Percentiles rank a stretch among this genome's conserved stretches.
These are phyloP conservation scores for Lachnellula subtilissima DNA, from an alignment of 2,329 filamentous ascomycete species.

Conservation along the genomic window DNA sequence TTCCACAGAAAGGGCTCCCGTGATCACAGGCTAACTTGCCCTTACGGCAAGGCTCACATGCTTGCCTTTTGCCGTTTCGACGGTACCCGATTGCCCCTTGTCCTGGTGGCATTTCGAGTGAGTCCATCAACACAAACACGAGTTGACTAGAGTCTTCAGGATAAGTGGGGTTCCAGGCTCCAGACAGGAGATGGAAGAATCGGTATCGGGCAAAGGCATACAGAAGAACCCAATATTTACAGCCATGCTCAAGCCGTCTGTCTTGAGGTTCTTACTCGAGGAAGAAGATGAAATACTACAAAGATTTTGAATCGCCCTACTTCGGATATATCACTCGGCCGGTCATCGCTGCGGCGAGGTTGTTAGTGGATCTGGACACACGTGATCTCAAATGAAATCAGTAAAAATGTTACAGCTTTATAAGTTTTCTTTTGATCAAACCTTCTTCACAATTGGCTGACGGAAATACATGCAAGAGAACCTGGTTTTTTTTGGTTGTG, in stretches of 20 bases:
- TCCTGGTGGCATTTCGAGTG: constrained; percentile 11
- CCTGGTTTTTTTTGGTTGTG: too few relatives aligned
- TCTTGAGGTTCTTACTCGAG: too few relatives aligned
- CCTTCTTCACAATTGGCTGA: too few relatives aligned
- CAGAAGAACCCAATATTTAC: too few relatives aligned
- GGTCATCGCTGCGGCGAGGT: not conserved
- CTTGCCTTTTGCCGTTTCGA: constrained; percentile 29
- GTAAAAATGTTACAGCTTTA: too few relatives aligned
- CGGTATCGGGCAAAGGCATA: not conserved
- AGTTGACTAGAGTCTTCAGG: not conserved
- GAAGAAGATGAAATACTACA: too few relatives aligned
- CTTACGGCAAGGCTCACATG: constrained; percentile 30
- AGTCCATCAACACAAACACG: not conserved
- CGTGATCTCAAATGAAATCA: not conserved
- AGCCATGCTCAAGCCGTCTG: too few relatives aligned
- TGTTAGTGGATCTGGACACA: not conserved
- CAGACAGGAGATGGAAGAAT: too few relatives aligned
- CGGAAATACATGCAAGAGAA: too few relatives aligned
- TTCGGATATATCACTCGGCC: not conserved
- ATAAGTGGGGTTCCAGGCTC: not conserved
- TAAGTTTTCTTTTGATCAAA: too few relatives aligned
- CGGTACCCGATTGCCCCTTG: constrained; percentile 18
- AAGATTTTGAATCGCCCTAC: too few relatives aligned
- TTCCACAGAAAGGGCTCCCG: constrained; percentile 23
- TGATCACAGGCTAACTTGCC: constrained; percentile 30